A percentile compares a stretch with the other conserved stretches of the same genome.
Evolutionary conservation across 2,329 filamentous ascomycete genomes (phyloP).

Genomic region (Allantophomopsis lycopodina): DNA sequence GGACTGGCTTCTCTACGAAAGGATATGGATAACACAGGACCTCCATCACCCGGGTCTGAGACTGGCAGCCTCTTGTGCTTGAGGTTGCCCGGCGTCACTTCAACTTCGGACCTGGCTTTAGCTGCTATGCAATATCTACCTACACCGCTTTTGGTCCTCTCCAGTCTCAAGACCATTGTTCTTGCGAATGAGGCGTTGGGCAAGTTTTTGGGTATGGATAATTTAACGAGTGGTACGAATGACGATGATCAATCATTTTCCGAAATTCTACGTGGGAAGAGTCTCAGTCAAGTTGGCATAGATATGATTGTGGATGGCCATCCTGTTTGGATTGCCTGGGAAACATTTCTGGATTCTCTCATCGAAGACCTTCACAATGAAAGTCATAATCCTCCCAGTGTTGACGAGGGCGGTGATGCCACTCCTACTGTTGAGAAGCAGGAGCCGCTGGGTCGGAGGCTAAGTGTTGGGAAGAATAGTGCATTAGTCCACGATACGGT

Average conservation of each 20-base stretch:
- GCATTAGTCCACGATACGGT: conserved; percentile 41
- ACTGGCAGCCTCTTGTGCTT: conserved; percentile 8
- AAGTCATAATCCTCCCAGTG: background rate
- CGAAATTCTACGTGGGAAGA: conserved; percentile 50
- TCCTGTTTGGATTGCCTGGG: conserved; percentile 45
- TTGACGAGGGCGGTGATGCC: conserved; percentile 8
- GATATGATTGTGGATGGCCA: conserved; percentile 59
- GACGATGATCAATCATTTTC: conserved; percentile 28
- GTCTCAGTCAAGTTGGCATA: conserved; percentile 56
- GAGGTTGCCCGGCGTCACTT: conserved; percentile 28
- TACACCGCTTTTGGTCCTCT: conserved; percentile 56
- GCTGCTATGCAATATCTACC: conserved; percentile 62
- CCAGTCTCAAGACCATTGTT: conserved; percentile 53
- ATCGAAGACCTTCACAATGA: conserved; percentile 9
- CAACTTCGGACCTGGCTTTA: conserved; percentile 43
- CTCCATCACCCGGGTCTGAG: conserved; percentile 5
- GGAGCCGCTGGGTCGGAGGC: conserved; percentile 6
- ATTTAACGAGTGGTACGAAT: conserved; percentile 21
- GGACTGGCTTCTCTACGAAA: conserved; percentile 11
- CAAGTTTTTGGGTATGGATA: conserved; percentile 46
- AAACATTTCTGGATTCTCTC: conserved; percentile 41
- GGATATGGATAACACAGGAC: conserved; percentile 5
- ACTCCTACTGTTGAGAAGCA: conserved; percentile 22
- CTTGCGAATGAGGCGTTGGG: conserved; percentile 68
- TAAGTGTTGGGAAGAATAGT: conserved; percentile 12